Conservation (phyloP, 257 asterid genomes). For the Phtheirospermum japonicum region DNA sequence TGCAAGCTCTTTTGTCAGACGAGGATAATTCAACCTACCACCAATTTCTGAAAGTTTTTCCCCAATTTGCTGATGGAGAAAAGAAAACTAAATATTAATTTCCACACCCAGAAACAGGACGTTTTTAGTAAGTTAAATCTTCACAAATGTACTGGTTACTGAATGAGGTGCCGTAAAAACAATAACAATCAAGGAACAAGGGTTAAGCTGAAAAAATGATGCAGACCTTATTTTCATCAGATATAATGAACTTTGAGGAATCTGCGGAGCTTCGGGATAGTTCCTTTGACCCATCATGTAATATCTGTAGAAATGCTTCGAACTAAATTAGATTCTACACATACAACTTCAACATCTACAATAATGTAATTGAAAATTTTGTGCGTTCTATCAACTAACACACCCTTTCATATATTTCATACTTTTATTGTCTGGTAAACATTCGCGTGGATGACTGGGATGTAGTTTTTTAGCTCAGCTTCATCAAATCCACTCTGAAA, state of each 20-base stretch:
- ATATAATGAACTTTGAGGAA: constrained; percentile 55
- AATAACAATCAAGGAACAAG: constrained; percentile 15
- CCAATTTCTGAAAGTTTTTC: constrained; percentile 88
- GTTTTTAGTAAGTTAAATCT: constrained; percentile 2
- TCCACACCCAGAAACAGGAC: constrained; percentile 1
- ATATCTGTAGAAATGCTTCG: constrained; percentile 46
- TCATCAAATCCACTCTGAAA: constrained; percentile 98
- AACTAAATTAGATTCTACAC: constrained; percentile 21
- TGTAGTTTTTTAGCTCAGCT: constrained; percentile 83
- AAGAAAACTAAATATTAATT: constrained; percentile 22
- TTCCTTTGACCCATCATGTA: constrained; percentile 90
- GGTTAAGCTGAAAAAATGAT: constrained; percentile 16
- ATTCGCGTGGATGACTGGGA: constrained; percentile 97
- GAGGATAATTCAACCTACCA: constrained; percentile 74
- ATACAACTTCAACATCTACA: constrained; percentile 24
- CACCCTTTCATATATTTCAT: constrained; percentile 80
- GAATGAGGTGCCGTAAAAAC: constrained; percentile 8
- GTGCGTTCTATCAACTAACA: constrained; percentile 49
- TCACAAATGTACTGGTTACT: constrained; percentile 6
- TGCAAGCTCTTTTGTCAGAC: constrained; percentile 68
- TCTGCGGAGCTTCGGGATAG: constrained; percentile 65
- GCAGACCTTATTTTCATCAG: constrained; percentile 82
- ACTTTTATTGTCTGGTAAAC: constrained; percentile 99
- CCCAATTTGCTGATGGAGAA: constrained; percentile 65
- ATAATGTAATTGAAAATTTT: constrained; percentile 6